These are phyloP conservation scores for Talinum fruticosum DNA, from an alignment of 148 eudicot species.

Conservation along the genomic window DNA sequence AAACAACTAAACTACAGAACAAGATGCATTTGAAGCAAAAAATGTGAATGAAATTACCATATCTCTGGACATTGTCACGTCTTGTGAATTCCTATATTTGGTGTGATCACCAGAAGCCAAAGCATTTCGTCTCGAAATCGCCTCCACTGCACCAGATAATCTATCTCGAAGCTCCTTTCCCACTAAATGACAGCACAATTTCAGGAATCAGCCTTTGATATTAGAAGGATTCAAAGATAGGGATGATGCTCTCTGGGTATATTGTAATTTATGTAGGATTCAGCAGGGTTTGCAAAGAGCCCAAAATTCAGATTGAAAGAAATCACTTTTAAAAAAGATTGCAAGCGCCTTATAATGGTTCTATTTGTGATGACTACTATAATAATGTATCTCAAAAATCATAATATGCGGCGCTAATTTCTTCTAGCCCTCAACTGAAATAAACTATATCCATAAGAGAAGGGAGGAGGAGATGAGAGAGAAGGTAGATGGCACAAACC, in stretches of 20 bases:
- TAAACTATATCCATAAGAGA: background rate
- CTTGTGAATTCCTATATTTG: conserved; percentile 34
- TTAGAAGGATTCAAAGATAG: background rate
- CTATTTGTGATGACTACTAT: too few species aligned
- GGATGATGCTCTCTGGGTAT: background rate
- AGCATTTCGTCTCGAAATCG: conserved; percentile 67
- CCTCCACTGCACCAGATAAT: conserved; percentile 81
- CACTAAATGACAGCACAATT: conserved; percentile 28
- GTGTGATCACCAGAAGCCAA: conserved; percentile 57
- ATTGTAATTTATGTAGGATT: background rate
- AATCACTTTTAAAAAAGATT: too few species aligned
- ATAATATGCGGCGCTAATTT: background rate
- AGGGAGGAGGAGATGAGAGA: background rate
- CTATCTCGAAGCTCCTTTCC: conserved; percentile 82
- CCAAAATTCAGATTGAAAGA: background rate
- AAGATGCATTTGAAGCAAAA: background rate
- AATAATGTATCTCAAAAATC: too few species aligned
- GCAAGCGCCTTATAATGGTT: too few species aligned
- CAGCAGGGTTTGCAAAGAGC: background rate
- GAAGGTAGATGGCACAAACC: conserved; percentile 39
- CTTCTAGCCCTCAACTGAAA: background rate
- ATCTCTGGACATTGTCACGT: background rate
- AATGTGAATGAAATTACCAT: background rate
- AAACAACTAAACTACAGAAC: background rate
- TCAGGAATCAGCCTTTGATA: conserved; percentile 9